phyloP scores from a whole-genome alignment of 441 rosid genomes.

The Erodium texanum region DNA sequence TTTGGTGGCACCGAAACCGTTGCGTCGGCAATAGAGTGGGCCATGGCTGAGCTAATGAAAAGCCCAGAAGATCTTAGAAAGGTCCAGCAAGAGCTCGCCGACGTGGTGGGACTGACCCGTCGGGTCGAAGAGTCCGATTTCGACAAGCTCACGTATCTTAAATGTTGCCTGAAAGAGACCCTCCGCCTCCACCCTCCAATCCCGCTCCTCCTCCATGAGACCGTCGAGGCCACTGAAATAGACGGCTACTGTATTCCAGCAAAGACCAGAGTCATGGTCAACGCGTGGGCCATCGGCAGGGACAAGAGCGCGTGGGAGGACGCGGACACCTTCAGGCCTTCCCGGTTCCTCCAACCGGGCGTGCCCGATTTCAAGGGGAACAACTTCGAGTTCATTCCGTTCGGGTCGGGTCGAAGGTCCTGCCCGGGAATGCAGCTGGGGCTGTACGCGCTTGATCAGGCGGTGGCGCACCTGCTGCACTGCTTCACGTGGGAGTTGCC shows the following conservation, averaged over 20 bases:
- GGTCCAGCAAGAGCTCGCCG: constrained; percentile 70
- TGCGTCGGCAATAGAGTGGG: constrained; percentile 94
- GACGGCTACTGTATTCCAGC: constrained; percentile 65
- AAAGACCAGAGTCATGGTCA: constrained; percentile 71
- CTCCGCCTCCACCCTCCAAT: constrained; percentile 92
- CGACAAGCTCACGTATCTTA: constrained; percentile 58
- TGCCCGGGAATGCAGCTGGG: constrained; percentile 99
- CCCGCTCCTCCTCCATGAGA: constrained; percentile 90
- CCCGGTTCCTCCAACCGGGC: constrained; percentile 54
- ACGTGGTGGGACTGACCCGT: constrained; percentile 76
- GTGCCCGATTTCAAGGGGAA: constrained; percentile 75
- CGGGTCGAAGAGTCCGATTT: constrained; percentile 72
- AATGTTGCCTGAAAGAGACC: constrained; percentile 65
- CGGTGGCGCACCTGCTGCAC: constrained; percentile 73
- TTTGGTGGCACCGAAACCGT: constrained; percentile 98
- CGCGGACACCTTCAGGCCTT: constrained; percentile 61
- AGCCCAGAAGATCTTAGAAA: constrained; percentile 63
- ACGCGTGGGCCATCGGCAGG: constrained; percentile 75
- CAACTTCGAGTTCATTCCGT: constrained; percentile 81
- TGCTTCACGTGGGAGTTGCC: constrained; percentile 88
- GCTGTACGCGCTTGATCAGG: constrained; percentile 61
- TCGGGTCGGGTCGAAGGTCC: constrained; percentile 95
- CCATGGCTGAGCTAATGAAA: constrained; percentile 64
- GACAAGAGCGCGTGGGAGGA: constrained; percentile 67
- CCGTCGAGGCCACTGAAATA: constrained; percentile 55